Evolutionary conservation across 768 basidiomycete species (phyloP), one percentile per base, ranked within the genome.

Genomic region (Porphyrellus cyaneotinctus): DNA sequence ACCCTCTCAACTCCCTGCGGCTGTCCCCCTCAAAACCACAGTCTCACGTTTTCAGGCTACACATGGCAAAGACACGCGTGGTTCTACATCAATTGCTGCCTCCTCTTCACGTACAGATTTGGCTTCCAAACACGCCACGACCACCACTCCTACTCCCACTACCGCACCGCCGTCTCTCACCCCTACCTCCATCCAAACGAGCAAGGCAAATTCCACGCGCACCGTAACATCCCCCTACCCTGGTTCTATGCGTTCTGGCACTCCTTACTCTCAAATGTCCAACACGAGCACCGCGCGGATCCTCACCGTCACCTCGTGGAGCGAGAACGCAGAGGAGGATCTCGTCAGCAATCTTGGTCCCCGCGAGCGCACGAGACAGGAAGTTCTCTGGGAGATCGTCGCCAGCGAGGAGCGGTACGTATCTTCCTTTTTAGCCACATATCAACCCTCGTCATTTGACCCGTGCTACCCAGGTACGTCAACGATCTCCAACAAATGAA

Each of bases 381-480:
- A 97, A 73, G 95, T 97, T 7, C 71, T 97, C 24, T 97, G 92
- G 76, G 95, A 97, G 74, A 97, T 97, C 59, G 93, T 97, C 44
- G 87, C 89, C 28, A 93, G 91, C 59, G 95, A 97, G 73, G 93
- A 97, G 69, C 84, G 94, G 91, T 91, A 63, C 46, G 81, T 46
- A 15, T 43, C 47, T 11, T 37, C 32, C 56, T 54, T 26, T 36
- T 47, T 42, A 18, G 36, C 17, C 42, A 20, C 37, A 35, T 47
- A 65, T 49, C 62, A 52, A 43, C 9, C 44, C 11, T 47, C 38
- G 15, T 52, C 62, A 12, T 43, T 54, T 58, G 55, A 57, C 54
- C 49, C 52, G n/a, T 45, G 17, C 24, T 24, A 47, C 46, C 2
- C 66, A 97, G 94, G 83, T 97, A 97, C 65, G 92, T 97, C 32